These are phyloP conservation scores for Diaporthe ilicicola DNA, from an alignment of 2,329 filamentous ascomycete species.

Conservation along the genomic window DNA sequence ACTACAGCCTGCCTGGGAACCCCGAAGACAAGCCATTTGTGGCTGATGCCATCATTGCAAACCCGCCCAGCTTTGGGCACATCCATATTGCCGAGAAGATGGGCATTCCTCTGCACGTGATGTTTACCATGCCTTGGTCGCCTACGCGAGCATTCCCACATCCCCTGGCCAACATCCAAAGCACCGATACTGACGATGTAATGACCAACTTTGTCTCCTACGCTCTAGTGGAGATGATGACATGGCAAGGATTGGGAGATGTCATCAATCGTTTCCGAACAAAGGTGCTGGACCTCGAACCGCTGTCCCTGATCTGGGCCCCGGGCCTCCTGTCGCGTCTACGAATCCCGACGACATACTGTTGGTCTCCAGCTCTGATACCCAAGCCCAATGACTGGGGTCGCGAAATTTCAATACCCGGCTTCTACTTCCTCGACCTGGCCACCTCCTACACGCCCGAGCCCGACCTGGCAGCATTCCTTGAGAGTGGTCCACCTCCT, in stretches of 20 bases:
- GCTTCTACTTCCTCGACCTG: constrained; percentile 79
- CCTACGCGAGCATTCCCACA: constrained; percentile 87
- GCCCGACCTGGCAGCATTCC: constrained; percentile 70
- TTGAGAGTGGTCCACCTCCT: constrained; percentile 74
- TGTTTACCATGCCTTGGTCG: constrained; percentile 97
- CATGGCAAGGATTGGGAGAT: constrained; percentile 91
- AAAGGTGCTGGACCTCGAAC: constrained; percentile 76
- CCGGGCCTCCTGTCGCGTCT: constrained; percentile 81
- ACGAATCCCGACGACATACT: constrained; percentile 86
- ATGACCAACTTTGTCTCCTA: constrained; percentile 87
- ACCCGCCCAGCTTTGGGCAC: constrained; percentile 80
- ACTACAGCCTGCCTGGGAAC: constrained; percentile 52
- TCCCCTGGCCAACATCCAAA: constrained; percentile 83
- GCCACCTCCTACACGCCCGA: constrained; percentile 73
- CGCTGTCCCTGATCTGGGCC: constrained; percentile 82
- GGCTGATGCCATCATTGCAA: constrained; percentile 82
- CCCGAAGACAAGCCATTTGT: constrained; percentile 71
- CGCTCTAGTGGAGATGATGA: constrained; percentile 87
- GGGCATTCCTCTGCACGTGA: constrained; percentile 80
- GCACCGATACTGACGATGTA: constrained; percentile 77
- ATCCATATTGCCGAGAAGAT: constrained; percentile 79
- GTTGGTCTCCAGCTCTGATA: constrained; percentile 82
- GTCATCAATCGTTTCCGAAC: constrained; percentile 88
- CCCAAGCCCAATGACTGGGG: constrained; percentile 73
- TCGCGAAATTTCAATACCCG: constrained; percentile 74